Evolutionary conservation across 2,329 filamentous ascomycete genomes (phyloP), one percentile per base, ranked within the genome.

Genomic region (Magnaporthiopsis rhizophila): DNA sequence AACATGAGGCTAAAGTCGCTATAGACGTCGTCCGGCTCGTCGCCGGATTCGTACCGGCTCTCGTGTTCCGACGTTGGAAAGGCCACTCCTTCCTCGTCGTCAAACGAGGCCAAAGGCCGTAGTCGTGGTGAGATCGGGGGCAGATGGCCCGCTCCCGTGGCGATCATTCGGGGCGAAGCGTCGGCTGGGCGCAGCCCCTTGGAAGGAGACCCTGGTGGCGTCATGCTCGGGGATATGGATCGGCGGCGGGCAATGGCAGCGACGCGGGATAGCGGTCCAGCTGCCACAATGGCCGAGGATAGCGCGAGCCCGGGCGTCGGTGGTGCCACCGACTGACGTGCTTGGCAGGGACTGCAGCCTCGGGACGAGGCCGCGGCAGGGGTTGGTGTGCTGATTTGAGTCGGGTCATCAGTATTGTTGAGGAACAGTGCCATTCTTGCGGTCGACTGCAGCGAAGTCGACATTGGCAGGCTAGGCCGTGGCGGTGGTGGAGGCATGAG

Each of bases 1-100:
- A 85, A 84, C 3, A 84, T 74, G 32, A 81, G 76, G 6, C 80
- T 77, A 65, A 85, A 85, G 66, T 85, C 82, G 15, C 81, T 81
- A 66, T 85, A 85, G 56, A 85, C 80, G 50, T 81, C 78, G 28
- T 81, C 81, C 38, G 77, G 70, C 50, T 82, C 81, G 38, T 78
- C 76, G 15, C 72, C 72, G 36, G 71, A 66, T 5, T 77, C 74
- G 57, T 82, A 82, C 38, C 76, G 75, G 53, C 76, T 76, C n/a
- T 78, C 78, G 38, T 80, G 78, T 58, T 79, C 78, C 12, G 76
- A 73, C 24, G 77, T 77, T 1, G 82, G 80, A 62, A 83, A 84
- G 6, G 81, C 64, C 21, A 59, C 67, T 9, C 32, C 78, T 32
- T 79, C 75, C 64, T 72, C 71, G 2, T 79, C 78, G 50, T 83